Evolutionary conservation across 2,329 filamentous ascomycete genomes (phyloP).

Genomic region (Macrophomina phaseolina): DNA sequence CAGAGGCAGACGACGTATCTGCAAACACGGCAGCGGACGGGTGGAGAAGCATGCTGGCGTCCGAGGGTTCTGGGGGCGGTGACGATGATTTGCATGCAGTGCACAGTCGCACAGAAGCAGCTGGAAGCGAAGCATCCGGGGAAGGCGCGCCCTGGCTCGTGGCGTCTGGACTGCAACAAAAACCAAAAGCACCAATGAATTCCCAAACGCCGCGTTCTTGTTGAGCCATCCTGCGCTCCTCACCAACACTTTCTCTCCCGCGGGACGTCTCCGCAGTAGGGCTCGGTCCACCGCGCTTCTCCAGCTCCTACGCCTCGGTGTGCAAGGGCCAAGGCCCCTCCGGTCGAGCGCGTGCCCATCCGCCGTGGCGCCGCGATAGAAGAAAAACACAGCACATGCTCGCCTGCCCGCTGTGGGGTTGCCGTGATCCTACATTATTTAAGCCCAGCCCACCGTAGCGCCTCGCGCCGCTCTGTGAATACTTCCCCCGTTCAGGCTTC

Average conservation of each 20-base stretch:
- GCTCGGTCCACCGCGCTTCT: neutral
- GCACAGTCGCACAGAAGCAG: slow-evolving; percentile 23
- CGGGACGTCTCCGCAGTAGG: neutral
- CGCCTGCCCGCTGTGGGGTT: slow-evolving; percentile 9
- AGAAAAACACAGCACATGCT: slow-evolving; percentile 25
- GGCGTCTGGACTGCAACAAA: neutral
- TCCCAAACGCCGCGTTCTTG: slow-evolving; percentile 8
- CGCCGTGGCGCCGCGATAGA: slow-evolving; percentile 24
- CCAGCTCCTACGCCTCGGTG: slow-evolving; percentile 10
- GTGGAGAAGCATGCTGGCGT: slow-evolving; percentile 5
- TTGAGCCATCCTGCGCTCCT: slow-evolving; percentile 18
- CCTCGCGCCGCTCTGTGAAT: slow-evolving; percentile 8
- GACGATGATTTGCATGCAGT: slow-evolving; percentile 21
- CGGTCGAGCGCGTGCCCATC: slow-evolving; percentile 18
- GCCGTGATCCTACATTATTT: slow-evolving; percentile 18
- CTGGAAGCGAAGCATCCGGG: slow-evolving; percentile 24
- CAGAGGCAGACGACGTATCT: neutral
- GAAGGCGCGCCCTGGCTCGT: slow-evolving; percentile 4
- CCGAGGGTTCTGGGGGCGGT: slow-evolving; percentile 5
- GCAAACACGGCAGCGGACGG: neutral
- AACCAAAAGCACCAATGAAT: slow-evolving; percentile 11
- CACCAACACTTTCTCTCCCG: slow-evolving; percentile 6
- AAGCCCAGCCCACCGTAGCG: slow-evolving; percentile 15
- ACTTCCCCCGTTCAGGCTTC: neutral
- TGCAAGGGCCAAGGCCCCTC: slow-evolving; percentile 18